Percentiles rank a stretch among this genome's conserved stretches.
These are phyloP conservation scores for Aspergillus neotritici DNA, from an alignment of 2,329 filamentous ascomycete species.

Conservation along the genomic window DNA sequence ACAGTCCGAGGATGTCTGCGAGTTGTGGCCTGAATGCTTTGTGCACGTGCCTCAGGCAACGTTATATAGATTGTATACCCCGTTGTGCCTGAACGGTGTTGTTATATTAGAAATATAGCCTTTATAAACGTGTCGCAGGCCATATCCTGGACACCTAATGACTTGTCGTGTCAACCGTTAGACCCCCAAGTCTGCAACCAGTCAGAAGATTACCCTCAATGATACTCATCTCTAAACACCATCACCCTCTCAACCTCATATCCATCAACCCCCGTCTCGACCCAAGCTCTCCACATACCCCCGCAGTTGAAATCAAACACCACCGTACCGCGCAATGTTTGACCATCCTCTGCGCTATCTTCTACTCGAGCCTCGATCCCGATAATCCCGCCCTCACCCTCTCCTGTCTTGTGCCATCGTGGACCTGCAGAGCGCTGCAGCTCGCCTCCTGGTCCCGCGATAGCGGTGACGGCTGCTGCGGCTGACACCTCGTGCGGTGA, in stretches of 20 bases:
- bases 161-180: no score
- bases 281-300: conserved; percentile 79
- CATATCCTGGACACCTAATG: no score
- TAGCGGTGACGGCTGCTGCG: conserved; percentile 54
- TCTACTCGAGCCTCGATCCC: conserved; percentile 57
- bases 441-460: conserved; percentile 67
- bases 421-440: conserved; percentile 68
- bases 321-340: conserved; percentile 47
- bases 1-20: no score
- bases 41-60: no score
- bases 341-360: conserved; percentile 47
- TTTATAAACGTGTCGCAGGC: no score
- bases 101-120: no score
- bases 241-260: conserved; percentile 36
- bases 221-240: conserved; percentile 41
- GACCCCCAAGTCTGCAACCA: no score
- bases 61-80: no score
- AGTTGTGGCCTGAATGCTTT: no score
- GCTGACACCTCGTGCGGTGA: conserved; percentile 42
- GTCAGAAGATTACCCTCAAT: no score
- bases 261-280: conserved; percentile 37
- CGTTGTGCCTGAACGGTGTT: no score
- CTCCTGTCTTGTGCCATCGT: conserved; percentile 66
- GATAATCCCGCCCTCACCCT: conserved; percentile 81
- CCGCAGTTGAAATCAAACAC: conserved; percentile 78